Evolutionary conservation across 306 rosid genomes (phyloP).

Genomic region (Parietaria judaica): DNA sequence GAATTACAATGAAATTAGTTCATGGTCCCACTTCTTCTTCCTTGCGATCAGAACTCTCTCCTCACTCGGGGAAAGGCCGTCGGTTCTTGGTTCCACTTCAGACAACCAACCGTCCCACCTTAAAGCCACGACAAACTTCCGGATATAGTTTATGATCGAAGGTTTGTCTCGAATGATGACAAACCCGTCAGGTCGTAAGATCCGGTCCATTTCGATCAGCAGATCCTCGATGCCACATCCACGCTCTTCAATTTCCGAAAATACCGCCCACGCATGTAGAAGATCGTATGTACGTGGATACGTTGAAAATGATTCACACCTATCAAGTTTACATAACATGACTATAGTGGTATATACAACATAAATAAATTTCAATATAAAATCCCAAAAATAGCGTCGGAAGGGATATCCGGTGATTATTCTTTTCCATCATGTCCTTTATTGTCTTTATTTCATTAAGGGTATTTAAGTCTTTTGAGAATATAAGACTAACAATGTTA

Average conservation of each 20-base stretch:
- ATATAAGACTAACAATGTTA: too few species aligned
- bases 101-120: slow-evolving; percentile 61
- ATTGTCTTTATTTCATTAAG: too few species aligned
- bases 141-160: slow-evolving; percentile 32
- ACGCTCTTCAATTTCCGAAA: slow-evolving; percentile 39
- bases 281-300: slow-evolving; percentile 62
- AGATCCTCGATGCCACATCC: slow-evolving; percentile 49
- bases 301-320: slow-evolving; percentile 68
- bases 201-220: slow-evolving; percentile 55
- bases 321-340: slow-evolving; percentile 1
- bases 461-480: too few species aligned
- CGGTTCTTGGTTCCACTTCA: slow-evolving; percentile 43
- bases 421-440: too few species aligned
- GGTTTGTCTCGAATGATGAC: slow-evolving; percentile 53
- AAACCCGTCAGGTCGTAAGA: slow-evolving; percentile 50
- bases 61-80: slow-evolving; percentile 39
- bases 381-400: too few species aligned
- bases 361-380: not conserved
- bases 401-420: too few species aligned
- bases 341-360: not conserved
- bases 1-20: slow-evolving; percentile 17
- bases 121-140: slow-evolving; percentile 36
- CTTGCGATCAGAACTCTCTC: slow-evolving; percentile 55
- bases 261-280: slow-evolving; percentile 55
- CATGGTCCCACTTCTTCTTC: slow-evolving; percentile 38